Conservation (phyloP, 202 grass and related monocot species). For the Tripidium arundinaceum region DNA sequence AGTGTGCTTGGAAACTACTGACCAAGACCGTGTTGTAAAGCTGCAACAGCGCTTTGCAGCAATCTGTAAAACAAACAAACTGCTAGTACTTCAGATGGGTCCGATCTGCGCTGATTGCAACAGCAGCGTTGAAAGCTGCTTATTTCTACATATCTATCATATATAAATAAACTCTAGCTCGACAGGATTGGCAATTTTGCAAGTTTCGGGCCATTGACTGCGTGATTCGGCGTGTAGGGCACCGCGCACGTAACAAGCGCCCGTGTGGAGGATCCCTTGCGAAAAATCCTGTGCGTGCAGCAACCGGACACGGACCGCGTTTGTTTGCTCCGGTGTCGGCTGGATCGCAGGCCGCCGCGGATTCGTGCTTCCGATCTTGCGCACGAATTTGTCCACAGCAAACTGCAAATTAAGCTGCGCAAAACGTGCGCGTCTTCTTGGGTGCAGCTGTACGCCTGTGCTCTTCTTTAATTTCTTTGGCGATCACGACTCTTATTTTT, state of each 20-base stretch:
- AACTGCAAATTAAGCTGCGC: not conserved
- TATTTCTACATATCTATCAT: not conserved
- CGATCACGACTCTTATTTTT: not conserved
- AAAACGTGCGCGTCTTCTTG: not conserved
- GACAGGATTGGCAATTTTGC: not conserved
- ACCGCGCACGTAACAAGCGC: constrained; percentile 9
- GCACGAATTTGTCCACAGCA: not conserved
- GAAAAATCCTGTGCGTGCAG: not conserved
- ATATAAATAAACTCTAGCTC: not conserved
- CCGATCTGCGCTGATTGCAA: constrained; percentile 4
- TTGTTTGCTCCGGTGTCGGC: constrained; percentile 32
- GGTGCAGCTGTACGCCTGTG: not conserved
- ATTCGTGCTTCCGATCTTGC: not conserved
- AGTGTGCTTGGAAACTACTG: constrained; percentile 48
- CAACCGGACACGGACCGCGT: constrained; percentile 16
- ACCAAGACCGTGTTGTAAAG: not conserved
- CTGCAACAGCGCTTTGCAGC: not conserved
- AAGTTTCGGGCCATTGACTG: constrained; percentile 3
- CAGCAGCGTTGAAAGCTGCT: constrained; percentile 25
- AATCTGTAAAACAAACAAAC: not conserved
- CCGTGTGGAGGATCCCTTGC: not conserved
- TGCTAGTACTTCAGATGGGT: not conserved
- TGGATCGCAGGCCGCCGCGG: not conserved
- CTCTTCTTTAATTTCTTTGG: not conserved
- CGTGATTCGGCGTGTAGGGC: not conserved